Evolutionary conservation across 441 rosid genomes (phyloP).

Genomic region (Cnidoscolus chayamansa): DNA sequence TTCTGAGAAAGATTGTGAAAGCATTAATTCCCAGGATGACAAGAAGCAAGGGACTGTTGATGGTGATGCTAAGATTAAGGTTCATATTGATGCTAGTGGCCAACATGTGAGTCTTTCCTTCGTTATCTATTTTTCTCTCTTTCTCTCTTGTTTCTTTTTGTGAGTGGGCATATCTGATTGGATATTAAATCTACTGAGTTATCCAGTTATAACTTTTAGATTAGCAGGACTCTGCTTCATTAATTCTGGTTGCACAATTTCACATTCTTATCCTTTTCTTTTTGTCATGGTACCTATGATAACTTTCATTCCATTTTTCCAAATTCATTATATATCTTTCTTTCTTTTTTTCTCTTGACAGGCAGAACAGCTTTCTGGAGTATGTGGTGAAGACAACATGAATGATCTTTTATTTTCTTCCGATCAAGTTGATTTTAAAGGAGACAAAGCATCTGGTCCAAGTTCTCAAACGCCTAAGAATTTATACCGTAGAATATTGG

Average conservation of each 20-base stretch:
- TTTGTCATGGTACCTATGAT: too few species aligned
- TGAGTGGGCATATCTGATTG: too few species aligned
- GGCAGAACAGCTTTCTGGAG: slow-evolving; percentile 51
- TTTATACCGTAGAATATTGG: slow-evolving; percentile 39
- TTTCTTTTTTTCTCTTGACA: slow-evolving; percentile 19
- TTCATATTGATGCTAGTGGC: slow-evolving; percentile 29
- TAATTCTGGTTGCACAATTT: neutral
- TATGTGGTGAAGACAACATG: slow-evolving; percentile 52
- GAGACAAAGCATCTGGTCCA: slow-evolving; percentile 36
- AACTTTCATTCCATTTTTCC: too few species aligned
- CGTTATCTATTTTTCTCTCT: neutral
- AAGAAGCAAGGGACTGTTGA: slow-evolving; percentile 27
- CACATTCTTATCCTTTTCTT: neutral
- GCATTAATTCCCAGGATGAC: slow-evolving; percentile 28
- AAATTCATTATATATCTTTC: too few species aligned
- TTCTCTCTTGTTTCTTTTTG: too few species aligned
- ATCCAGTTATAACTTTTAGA: neutral
- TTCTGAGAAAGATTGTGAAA: slow-evolving; percentile 33
- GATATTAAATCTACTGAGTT: neutral
- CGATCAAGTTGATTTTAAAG: slow-evolving; percentile 46
- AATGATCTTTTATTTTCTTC: slow-evolving; percentile 62
- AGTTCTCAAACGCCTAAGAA: slow-evolving; percentile 47
- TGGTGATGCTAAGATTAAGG: slow-evolving; percentile 32
- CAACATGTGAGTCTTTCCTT: slow-evolving; percentile 5
- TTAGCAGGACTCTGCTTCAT: neutral